Base-by-base conservation (phyloP, 805 yeast genomes). In the Candida cerambycidarum region DNA sequence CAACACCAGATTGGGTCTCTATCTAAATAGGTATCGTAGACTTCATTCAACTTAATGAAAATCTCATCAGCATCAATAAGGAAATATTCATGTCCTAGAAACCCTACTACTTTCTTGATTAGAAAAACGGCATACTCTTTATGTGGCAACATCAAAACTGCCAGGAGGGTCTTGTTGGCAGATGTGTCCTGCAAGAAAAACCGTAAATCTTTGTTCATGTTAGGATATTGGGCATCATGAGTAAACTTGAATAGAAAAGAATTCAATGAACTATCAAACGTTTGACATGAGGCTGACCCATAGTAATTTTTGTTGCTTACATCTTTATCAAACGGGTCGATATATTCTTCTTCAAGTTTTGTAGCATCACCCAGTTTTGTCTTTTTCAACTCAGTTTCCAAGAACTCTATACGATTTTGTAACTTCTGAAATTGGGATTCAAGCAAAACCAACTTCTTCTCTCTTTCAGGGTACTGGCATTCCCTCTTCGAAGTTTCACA, bases 361-460 rank as follows among this genome's bases (percentile, higher is more conserved):
- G 15, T 13, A n/a, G 13, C 7, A n/a, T 29, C 35, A 4, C 8
- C 5, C 34, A 10, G 21, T 28, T 18, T 38, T 2, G 39, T 28
- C 21, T 33, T 38, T 10, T 37, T 23, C 15, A 45, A 28, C 35
- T 45, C 41, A 15, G 7, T 25, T 23, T 45, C 48, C 11, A 45
- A 25, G 24, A 13, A 38, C 15, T 39, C 34, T 4, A 45, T 25
- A 23, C 48, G 21, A 12, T 44, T 18, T 15, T 38, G 41, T 12
- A 45, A 29, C 21, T 45, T 45, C 18, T 45, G 49, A 24, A 45
- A 42, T 38, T 45, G 46, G 5, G 46, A 33, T 14, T 42, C 49
- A 7, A 42, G 35, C n/a, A 45, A 13, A 1, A 45, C 49, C 11
- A 45, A 7, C 36, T 30, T 45, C 28, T 39, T 42, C 35, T 45